A percentile compares a stretch with the other conserved stretches of the same genome.
phyloP scores from a whole-genome alignment of 495 filamentous ascomycete species.

The Antarctomyces pellizariae region DNA sequence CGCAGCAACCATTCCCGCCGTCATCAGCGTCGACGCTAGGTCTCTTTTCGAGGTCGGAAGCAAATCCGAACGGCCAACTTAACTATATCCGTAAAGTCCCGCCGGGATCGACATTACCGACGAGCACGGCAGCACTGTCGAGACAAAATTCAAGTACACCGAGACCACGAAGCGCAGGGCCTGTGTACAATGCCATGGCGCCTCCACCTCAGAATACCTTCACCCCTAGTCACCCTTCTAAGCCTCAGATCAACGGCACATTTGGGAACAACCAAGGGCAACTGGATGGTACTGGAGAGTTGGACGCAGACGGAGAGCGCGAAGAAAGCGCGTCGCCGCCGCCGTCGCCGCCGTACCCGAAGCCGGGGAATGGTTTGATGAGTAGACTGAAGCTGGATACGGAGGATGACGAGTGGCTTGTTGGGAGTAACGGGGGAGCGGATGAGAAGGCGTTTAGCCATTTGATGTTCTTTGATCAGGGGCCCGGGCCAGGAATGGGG shows the following conservation, averaged over 20 bases:
- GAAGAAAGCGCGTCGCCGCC: constrained; percentile 16
- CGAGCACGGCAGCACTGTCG: constrained; percentile 4
- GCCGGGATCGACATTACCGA: constrained; percentile 6
- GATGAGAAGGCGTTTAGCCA: constrained; percentile 30
- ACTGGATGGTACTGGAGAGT: too few species aligned
- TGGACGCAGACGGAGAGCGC: constrained; percentile 5
- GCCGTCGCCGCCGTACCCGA: constrained; percentile 39
- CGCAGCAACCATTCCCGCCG: constrained; percentile 14
- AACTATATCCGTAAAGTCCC: constrained; percentile 18
- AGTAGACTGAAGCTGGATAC: constrained; percentile 19
- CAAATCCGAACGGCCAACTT: constrained; percentile 16
- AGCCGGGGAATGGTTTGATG: constrained; percentile 33
- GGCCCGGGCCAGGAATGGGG: too few species aligned
- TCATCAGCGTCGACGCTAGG: constrained; percentile 13
- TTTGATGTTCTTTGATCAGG: constrained; percentile 18
- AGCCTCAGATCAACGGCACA: constrained; percentile 1
- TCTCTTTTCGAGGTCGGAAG: constrained; percentile 17
- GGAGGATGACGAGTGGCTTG: constrained; percentile 20
- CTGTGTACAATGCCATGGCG: too few species aligned
- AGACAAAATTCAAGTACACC: constrained; percentile 6
- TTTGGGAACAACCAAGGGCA: constrained; percentile 1
- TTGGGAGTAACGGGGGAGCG: constrained; percentile 21
- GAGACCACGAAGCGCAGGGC: constrained; percentile 2
- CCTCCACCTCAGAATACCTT: too few species aligned
- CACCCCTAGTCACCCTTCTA: too few species aligned